Conservation (phyloP, 2,329 filamentous ascomycete species). For the Podosphaera fusca region DNA sequence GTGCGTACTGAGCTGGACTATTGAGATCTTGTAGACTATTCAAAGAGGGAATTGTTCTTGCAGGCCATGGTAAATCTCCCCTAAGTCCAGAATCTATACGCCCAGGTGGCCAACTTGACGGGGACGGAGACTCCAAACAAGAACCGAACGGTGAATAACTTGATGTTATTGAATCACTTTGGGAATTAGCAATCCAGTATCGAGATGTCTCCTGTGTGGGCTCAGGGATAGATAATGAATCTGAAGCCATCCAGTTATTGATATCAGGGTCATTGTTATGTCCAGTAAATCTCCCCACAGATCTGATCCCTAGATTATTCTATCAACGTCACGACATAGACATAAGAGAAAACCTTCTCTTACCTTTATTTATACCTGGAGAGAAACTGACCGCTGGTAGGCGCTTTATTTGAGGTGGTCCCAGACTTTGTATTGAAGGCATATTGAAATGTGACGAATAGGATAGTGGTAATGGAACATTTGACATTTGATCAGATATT, state of each 20-base stretch:
- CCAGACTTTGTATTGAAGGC: conserved; percentile 23
- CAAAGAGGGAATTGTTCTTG: conserved; percentile 15
- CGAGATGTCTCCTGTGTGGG: conserved; percentile 18
- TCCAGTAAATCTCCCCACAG: conserved; percentile 12
- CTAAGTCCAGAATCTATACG: conserved; percentile 11
- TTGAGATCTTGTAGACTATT: conserved; percentile 15
- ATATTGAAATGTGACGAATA: conserved; percentile 21
- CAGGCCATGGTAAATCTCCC: conserved; percentile 15
- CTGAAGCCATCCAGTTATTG: conserved; percentile 14
- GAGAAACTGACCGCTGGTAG: conserved; percentile 15
- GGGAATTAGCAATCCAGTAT: conserved; percentile 26
- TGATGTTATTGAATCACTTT: conserved; percentile 27
- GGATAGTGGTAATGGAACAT: conserved; percentile 20
- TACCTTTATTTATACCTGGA: conserved; percentile 14
- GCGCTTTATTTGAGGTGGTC: conserved; percentile 20
- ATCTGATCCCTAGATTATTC: conserved; percentile 9
- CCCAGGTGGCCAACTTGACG: conserved; percentile 13
- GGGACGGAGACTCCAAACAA: conserved; percentile 14
- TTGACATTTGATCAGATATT: conserved; percentile 20
- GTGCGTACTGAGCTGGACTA: conserved; percentile 10
- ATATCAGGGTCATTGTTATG: conserved; percentile 8
- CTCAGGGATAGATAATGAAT: conserved; percentile 17
- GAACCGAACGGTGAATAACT: conserved; percentile 27
- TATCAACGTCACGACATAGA: background rate
- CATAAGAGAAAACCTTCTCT: background rate